Conservation (phyloP, 2,329 filamentous ascomycete species). For the Rhytidhysteron rufulum region DNA sequence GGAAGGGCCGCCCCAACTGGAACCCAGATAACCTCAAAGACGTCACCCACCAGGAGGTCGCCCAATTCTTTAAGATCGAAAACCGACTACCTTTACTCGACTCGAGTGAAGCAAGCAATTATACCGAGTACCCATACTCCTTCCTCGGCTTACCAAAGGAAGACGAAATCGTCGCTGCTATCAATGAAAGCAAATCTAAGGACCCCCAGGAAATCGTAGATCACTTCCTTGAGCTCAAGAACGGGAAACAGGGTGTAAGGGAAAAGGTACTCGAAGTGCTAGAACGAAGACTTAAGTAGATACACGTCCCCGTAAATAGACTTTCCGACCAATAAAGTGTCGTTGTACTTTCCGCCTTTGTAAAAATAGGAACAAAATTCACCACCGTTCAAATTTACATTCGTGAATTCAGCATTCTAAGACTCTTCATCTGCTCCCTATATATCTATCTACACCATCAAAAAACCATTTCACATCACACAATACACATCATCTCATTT, state of each 20-base stretch:
- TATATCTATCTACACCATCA: no score
- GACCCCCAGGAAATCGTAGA: conserved; percentile 35
- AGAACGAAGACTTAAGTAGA: conserved; percentile 22
- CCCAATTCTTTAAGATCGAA: conserved; percentile 61
- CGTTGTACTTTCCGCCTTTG: no score
- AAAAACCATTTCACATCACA: no score
- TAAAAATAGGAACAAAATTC: no score
- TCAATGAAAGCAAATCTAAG: conserved; percentile 25
- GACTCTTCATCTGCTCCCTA: no score
- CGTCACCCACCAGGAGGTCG: conserved; percentile 56
- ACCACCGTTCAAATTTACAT: no score
- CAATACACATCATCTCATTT: conserved; percentile 7
- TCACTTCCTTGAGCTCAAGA: conserved; percentile 36
- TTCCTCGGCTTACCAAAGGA: conserved; percentile 73
- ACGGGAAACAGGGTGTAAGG: conserved; percentile 46
- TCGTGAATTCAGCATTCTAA: no score
- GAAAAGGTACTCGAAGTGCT: conserved; percentile 64
- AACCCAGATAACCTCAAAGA: conserved; percentile 68
- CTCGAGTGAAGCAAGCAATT: conserved; percentile 49
- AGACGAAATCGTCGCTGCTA: conserved; percentile 49
- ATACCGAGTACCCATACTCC: conserved; percentile 68
- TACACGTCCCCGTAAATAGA: no score
- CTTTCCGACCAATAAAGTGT: no score
- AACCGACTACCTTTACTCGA: conserved; percentile 60
- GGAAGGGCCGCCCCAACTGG: conserved; percentile 67